phyloP scores from a whole-genome alignment of 1,284 basidiomycete species.

The Cystobasidiaceae sp. region DNA sequence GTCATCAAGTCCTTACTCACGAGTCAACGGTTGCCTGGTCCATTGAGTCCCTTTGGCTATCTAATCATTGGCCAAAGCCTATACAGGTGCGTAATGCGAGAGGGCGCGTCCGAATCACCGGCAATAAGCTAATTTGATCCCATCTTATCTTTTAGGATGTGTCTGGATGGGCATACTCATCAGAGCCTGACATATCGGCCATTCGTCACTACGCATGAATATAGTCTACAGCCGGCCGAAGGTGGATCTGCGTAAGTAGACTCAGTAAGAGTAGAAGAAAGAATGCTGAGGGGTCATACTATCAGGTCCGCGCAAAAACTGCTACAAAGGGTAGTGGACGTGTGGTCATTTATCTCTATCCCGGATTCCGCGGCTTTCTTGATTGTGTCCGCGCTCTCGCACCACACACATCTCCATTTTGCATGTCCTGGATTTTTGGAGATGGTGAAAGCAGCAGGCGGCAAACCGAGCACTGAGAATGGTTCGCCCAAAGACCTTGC shows the following conservation, averaged over 20 bases:
- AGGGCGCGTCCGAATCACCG: too few species aligned
- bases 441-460: background rate
- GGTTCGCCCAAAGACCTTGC: background rate
- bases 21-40: background rate
- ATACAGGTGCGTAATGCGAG: background rate
- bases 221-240: background rate
- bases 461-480: background rate
- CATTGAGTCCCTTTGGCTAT: background rate
- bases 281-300: background rate
- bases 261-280: background rate
- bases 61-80: background rate
- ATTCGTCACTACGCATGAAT: background rate
- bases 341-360: background rate
- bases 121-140: background rate
- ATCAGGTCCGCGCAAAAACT: background rate
- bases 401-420: background rate
- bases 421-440: background rate
- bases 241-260: background rate
- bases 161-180: background rate
- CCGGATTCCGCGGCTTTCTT: background rate
- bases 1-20: background rate
- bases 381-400: background rate
- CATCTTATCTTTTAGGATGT: background rate
- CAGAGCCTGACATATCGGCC: background rate
- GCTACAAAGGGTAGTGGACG: background rate